These are phyloP conservation scores for Diplodia seriata DNA, from an alignment of 2,329 filamentous ascomycete species.

Conservation along the genomic window DNA sequence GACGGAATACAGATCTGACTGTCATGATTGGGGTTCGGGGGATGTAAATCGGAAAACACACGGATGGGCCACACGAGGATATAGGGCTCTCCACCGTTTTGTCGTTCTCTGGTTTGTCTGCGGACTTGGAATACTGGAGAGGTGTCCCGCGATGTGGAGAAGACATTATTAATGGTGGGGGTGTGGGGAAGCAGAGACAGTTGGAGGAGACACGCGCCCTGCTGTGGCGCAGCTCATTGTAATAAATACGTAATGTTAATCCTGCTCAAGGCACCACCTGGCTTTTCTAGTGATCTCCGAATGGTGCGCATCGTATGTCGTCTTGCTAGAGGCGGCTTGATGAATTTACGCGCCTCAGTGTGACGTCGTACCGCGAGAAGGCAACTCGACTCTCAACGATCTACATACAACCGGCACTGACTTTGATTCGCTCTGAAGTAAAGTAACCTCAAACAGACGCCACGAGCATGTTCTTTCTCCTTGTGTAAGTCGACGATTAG, in stretches of 20 bases:
- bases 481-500: too few relatives aligned
- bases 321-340: background rate
- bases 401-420: too few relatives aligned
- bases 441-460: too few relatives aligned
- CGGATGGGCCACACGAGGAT: background rate
- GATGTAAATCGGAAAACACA: background rate
- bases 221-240: background rate
- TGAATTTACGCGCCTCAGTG: background rate
- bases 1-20: background rate
- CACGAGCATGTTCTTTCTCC: too few relatives aligned
- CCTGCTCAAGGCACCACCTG: background rate
- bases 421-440: too few relatives aligned
- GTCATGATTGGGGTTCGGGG: background rate
- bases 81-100: background rate
- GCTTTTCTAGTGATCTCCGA: background rate
- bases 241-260: conserved; percentile 4
- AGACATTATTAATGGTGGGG: background rate
- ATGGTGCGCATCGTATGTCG: background rate
- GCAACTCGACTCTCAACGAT: too few relatives aligned
- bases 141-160: background rate
- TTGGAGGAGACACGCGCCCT: background rate
- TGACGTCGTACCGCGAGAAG: too few relatives aligned
- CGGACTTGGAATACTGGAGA: background rate
- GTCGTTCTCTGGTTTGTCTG: background rate
- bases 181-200: background rate